Base-by-base conservation (phyloP, 441 rosid genomes). In the Populus trichocarpa region DNA sequence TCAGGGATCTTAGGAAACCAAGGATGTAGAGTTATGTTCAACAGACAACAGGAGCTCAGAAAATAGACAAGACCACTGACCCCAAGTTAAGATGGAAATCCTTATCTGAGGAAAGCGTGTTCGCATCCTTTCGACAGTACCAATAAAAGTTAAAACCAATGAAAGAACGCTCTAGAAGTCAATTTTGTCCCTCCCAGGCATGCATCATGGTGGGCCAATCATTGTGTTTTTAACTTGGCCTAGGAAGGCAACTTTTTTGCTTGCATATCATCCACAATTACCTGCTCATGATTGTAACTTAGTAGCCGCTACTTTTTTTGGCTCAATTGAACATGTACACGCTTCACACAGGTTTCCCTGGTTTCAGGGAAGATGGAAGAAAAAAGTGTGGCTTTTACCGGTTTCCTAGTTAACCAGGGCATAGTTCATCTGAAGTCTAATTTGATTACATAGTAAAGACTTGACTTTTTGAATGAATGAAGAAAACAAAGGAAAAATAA, bases 81-180 rank as follows among this genome's bases (percentile, higher is more conserved):
- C 77, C 53, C 23, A 72, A 66, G 59, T 73, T 68, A 67, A 30
- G 33, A 23, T 35, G 57, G 42, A 28, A 78, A 68, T 64, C 50
- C 57, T 74, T 32, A 16, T 26, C 75, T 18, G 68, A 18, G 53
- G 57, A 70, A 69, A 63, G 23, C 25, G 14, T 67, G 28, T 35
- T 57, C 30, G 59, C 16, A 6, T 40, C 4, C 46, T 57, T 59
- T 69, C 30, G 25, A 32, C 72, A 33, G 33, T 23, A 78, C 42
- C 63, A 25, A 16, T 74, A 46, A 30, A 30, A 30, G 32, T 30
- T 30, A 30, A 23, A 81, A 23, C 50, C 18, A 70, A 30, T 63
- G 8, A 69, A 78, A 72, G 76, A 57, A 46, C 73, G 70, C 36
- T 32, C 46, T 1, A 30, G 23, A 70, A 70, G 85, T 61, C 83